Evolutionary conservation across 371 early-diverging fungal species (phyloP), one percentile per base, ranked within the genome.

Genomic region (Capillidium rhysosporum): DNA sequence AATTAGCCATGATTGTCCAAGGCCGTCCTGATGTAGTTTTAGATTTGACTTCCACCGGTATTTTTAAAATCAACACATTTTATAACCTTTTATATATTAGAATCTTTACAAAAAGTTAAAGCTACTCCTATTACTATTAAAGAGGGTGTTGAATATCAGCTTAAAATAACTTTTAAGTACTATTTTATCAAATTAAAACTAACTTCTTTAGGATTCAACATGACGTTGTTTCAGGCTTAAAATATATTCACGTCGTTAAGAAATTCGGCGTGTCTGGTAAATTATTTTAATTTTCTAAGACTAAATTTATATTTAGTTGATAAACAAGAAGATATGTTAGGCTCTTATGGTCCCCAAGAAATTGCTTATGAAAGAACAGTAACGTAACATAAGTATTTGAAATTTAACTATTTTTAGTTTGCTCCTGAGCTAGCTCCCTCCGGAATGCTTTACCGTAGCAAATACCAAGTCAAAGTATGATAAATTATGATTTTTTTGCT

Each of bases 241-340:
- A 87, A 67, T 94, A 89, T 68, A 63, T 89, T 61, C 97, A 96
- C 55, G 79, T 80, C 40, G 84, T 93, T 55, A 96, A 91, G 76
- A 79, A 92, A 64, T 66, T 69, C 65, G 87, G 87, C 23, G 72
- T 92, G 52, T 28, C 59, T 48, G 38, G 25, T 51, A 46, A 40
- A 44, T 45, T 7, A 24, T n/a, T 48, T 23, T 23, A 7, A 40
- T 14, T 49, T 47, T 23, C 46, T 40, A 40, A 24, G 5, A 3
- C 16, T 21, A 10, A 10, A 46, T 46, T 9, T 2, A 16, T 23
- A 20, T 40, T 52, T 31, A 80, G 91, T 93, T 45, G 94, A 92
- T 64, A 86, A 80, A 71, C 73, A 71, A 55, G 91, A 94, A 61
- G 91, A 91, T 62, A 94, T 96, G 94, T 73, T 92, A 57, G 97